Base-by-base conservation (phyloP, 129 eudicot species). In the Saussurea involucrata region DNA sequence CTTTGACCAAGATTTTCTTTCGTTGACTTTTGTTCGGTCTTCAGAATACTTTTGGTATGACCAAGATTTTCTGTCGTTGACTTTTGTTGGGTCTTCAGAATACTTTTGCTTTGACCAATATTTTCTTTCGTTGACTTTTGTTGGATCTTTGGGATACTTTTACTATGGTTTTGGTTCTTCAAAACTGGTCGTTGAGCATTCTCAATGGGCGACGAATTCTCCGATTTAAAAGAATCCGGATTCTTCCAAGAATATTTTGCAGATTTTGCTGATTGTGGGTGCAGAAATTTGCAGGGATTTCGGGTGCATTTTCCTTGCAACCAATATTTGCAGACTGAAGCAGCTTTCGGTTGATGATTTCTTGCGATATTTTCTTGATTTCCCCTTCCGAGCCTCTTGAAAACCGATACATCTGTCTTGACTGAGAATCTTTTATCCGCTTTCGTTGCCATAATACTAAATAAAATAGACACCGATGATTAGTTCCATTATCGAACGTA, bases 251-350 rank as follows among this genome's bases (percentile, higher is more conserved):
- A 68, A 18, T 17, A 20, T 2, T 71, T 81, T 3, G 81, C 61
- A 15, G 69, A 12, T n/a, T 73, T 34, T 27, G 70, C 32, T 17
- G 66, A 65, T 8, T 80, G 75, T 28, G 83, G 68, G 74, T 90
- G 96, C 66, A 77, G 6, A 72, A 76, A 90, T 13, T 34, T 71
- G 68, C 96, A 87, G 0, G 90, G 96, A 63, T 86, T 82, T 58
- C 86, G 74, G 9, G 27, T 82, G 76, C 96, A 90, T 64, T 74
- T 80, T 80, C 92, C 92, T 46, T 76, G 64, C 55, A 86, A 85
- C 96, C 96, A 88, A 76, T 72, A 90, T 27, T 32, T 82, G 77
- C 94, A 90, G 6, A 90, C 83, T 27, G 15, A n/a, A n/a, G n/a
- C 69, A 53, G 81, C 6, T 34, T 68, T 33, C 17, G 4, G 8